Evolutionary conservation across 2,329 filamentous ascomycete genomes (phyloP).

Genomic region (Colletotrichum sansevieriae): DNA sequence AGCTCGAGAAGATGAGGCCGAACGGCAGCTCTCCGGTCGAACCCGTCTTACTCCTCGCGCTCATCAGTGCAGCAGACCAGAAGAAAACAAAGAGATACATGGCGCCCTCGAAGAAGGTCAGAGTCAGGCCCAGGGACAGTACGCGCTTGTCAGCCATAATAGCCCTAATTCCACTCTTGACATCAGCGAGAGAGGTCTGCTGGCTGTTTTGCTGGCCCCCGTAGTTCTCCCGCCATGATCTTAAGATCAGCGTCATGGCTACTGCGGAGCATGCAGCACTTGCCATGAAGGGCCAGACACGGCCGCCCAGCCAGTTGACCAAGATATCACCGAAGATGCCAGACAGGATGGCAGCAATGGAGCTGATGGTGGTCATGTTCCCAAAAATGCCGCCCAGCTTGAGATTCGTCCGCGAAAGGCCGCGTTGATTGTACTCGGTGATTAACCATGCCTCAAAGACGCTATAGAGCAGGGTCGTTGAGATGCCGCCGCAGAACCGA

Average conservation of each 20-base stretch:
- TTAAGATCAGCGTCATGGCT: slow-evolving; percentile 60
- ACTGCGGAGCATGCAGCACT: slow-evolving; percentile 55
- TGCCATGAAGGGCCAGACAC: slow-evolving; percentile 66
- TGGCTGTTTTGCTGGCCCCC: slow-evolving; percentile 39
- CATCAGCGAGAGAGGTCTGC: slow-evolving; percentile 39
- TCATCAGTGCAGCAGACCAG: slow-evolving; percentile 68
- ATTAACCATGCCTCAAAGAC: slow-evolving; percentile 74
- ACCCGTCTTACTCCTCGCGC: slow-evolving; percentile 50
- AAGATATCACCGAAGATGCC: slow-evolving; percentile 66
- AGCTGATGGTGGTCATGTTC: slow-evolving; percentile 65
- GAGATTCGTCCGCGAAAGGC: slow-evolving; percentile 55
- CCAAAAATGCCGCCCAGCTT: slow-evolving; percentile 66
- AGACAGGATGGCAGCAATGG: slow-evolving; percentile 66
- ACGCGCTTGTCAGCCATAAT: slow-evolving; percentile 60
- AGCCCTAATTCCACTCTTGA: slow-evolving; percentile 44
- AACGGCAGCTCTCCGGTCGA: slow-evolving; percentile 52
- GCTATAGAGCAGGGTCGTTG: slow-evolving; percentile 69
- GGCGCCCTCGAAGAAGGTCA: slow-evolving; percentile 71
- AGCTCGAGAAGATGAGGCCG: slow-evolving; percentile 67
- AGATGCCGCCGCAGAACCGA: slow-evolving; percentile 66
- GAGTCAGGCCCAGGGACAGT: slow-evolving; percentile 63
- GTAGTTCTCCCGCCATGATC: slow-evolving; percentile 55
- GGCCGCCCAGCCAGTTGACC: slow-evolving; percentile 60
- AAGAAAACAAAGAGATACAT: slow-evolving; percentile 75
- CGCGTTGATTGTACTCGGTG: slow-evolving; percentile 64